Evolutionary conservation across 2,329 filamentous ascomycete species (phyloP), one percentile per base, ranked within the genome.

Genomic region (Aspergillus piperis): DNA sequence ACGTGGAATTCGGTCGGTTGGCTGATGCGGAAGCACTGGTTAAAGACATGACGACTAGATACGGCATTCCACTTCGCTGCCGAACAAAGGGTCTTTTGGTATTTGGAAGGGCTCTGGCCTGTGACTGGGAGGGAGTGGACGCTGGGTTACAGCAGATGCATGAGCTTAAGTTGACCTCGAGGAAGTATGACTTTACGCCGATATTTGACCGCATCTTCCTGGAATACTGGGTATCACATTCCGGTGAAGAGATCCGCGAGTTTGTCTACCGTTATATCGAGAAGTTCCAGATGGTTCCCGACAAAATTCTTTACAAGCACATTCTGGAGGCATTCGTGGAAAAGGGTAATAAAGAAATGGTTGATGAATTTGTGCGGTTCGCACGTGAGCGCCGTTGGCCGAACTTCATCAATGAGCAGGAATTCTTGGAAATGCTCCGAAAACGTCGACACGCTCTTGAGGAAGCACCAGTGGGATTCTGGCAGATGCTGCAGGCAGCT

Each of bases 141-240:
- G 62, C 60, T n/a, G 74, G 71, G n/a, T 61, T 81, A 51, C 60
- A 72, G 44, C 71, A 74, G 48, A 75, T 80, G 68, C 73, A 77
- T 49, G 63, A 69, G 8, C 68, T 72, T 7, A 70, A 70, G 5
- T 59, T 75, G 32, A 73, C 75, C 11, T 63, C 61, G 5, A 64
- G 66, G 15, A 65, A 68, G 56, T 62, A 56, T 6, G 68, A 72
- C 50, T 78, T 78, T 47, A 53, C 65, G 2, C 66, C 67, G 5
- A 66, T 71, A 21, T 78, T 78, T 51, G 75, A 78, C 57, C 74
- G 75, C 23, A 70, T 79, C 47, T 78, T 78, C 47, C 63, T 78
- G 38, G 76, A 79, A 62, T 79, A 73, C 53, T 78, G 75, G 69
- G 68, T 75, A 5, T 69, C 68, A 23, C 75, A 78, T 58, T 67